Percentiles rank a stretch among this genome's conserved stretches.
phyloP scores from a whole-genome alignment of 768 basidiomycete genomes.

The Suillus americanus region DNA sequence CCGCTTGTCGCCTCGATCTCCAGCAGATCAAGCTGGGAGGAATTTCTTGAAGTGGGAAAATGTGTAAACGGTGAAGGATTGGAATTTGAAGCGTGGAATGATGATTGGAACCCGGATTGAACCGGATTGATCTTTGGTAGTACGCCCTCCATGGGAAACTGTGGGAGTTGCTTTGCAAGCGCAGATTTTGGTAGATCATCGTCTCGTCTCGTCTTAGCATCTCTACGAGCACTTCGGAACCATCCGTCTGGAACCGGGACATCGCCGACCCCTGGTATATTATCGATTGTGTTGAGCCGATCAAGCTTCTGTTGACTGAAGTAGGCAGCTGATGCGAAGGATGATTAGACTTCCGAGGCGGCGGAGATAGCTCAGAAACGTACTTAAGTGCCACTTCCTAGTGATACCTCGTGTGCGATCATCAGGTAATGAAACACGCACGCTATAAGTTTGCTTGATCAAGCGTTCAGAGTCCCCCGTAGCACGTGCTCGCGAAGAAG shows the following conservation, averaged over 20 bases:
- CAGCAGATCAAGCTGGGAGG: constrained; percentile 24
- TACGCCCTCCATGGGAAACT: constrained; percentile 32
- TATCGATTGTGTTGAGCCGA: constrained; percentile 69
- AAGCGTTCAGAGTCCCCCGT: constrained; percentile 42
- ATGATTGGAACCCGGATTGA: constrained; percentile 14
- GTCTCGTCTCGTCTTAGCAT: constrained; percentile 46
- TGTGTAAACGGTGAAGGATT: constrained; percentile 20
- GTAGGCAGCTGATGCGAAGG: constrained; percentile 63
- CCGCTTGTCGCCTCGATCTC: constrained; percentile 17
- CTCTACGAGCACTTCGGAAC: constrained; percentile 76
- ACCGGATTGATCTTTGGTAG: constrained; percentile 19
- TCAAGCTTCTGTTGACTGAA: constrained; percentile 79
- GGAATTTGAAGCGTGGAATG: constrained; percentile 23
- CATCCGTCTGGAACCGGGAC: constrained; percentile 70
- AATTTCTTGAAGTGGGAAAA: constrained; percentile 31
- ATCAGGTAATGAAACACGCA: constrained; percentile 45
- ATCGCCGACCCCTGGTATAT: constrained; percentile 64
- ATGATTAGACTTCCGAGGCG: constrained; percentile 14
- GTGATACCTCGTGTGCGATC: constrained; percentile 41
- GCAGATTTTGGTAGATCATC: constrained; percentile 48
- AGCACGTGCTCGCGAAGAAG: constrained; percentile 40
- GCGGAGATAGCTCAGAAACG: constrained; percentile 36
- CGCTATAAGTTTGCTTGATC: constrained; percentile 57
- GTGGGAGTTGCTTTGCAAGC: constrained; percentile 38
- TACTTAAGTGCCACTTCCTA: constrained; percentile 56